A percentile compares a stretch with the other conserved stretches of the same genome.
Evolutionary conservation across 495 filamentous ascomycete species (phyloP).

Genomic region (Stereocaulon alpinum): DNA sequence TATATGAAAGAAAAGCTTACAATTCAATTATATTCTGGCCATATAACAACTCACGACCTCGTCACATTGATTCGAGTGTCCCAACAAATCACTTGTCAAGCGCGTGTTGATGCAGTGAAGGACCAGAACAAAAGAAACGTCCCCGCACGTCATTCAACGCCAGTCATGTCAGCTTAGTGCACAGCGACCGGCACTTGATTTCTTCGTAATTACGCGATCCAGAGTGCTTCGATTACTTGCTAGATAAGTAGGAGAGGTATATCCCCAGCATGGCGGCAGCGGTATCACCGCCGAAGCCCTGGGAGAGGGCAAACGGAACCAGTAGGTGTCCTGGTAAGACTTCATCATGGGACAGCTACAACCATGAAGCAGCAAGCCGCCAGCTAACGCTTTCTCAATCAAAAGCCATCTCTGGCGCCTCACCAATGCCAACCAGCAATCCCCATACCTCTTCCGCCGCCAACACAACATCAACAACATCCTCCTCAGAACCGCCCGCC

Average conservation of each 20-base stretch:
- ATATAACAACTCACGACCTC: background rate
- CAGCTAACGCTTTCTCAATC: slow-evolving; percentile 10
- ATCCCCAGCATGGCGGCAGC: slow-evolving; percentile 14
- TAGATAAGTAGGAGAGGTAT: background rate
- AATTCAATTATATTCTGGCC: background rate
- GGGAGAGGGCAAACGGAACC: slow-evolving; percentile 70
- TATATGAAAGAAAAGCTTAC: background rate
- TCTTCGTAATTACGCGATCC: background rate
- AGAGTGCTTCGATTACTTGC: background rate
- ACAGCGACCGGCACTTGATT: background rate
- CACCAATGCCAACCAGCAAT: slow-evolving; percentile 21
- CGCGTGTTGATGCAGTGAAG: background rate
- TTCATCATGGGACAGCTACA: background rate
- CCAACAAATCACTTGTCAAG: background rate
- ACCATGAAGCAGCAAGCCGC: background rate
- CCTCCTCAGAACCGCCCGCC: slow-evolving; percentile 46
- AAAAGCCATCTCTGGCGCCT: slow-evolving; percentile 15
- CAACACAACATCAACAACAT: slow-evolving; percentile 34
- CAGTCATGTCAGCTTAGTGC: background rate
- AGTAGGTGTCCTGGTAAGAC: slow-evolving; percentile 33
- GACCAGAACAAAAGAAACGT: background rate
- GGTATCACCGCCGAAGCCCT: slow-evolving; percentile 89
- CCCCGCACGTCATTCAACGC: background rate
- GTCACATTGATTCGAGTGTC: background rate
- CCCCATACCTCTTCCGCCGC: slow-evolving; percentile 32